A percentile compares a stretch with the other conserved stretches of the same genome.
These are phyloP conservation scores for Triticum aestivum DNA, from an alignment of 176 grass and related monocot species.

Conservation along the genomic window IWGSC_CS_RefSeq_v2.1 NC_057799.1:617991324-617991823, in stretches of 20 bases:
- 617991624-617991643: too few species aligned
- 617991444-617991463: background rate
- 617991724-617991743: background rate
- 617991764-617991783: background rate
- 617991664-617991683: background rate
- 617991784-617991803: background rate
- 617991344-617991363: background rate
- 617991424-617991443: background rate
- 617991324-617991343: slow-evolving; percentile 12
- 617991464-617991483: background rate
- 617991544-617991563: too few species aligned
- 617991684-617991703: background rate
- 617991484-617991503: too few species aligned
- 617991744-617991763: too few species aligned
- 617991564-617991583: too few species aligned
- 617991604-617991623: too few species aligned
- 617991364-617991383: slow-evolving; percentile 1
- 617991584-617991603: too few species aligned
- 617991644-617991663: too few species aligned
- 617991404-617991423: background rate
- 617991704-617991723: background rate
- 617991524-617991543: too few species aligned
- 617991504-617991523: too few species aligned
- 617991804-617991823: background rate
- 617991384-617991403: slow-evolving; percentile 7